Evolutionary conservation across 2,329 filamentous ascomycete genomes (phyloP).

Genomic region (Pestalotiopsis sp.): DNA sequence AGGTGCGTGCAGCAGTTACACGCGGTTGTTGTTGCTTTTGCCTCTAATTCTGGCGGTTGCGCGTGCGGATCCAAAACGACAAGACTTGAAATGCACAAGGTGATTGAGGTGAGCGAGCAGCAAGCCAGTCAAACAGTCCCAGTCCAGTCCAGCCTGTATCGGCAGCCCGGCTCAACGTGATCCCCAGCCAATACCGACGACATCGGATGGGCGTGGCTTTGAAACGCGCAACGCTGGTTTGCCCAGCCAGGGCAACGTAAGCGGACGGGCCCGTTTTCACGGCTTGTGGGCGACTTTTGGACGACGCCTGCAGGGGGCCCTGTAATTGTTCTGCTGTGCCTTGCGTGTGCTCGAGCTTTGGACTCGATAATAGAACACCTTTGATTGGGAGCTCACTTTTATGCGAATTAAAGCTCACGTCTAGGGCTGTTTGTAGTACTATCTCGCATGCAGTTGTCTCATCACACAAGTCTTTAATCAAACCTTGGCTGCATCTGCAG

Average conservation of each 20-base stretch:
- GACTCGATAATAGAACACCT: background rate
- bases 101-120: background rate
- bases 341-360: background rate
- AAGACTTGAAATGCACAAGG: background rate
- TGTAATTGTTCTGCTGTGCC: background rate
- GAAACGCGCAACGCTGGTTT: constrained; percentile 9
- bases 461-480: background rate
- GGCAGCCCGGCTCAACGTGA: constrained; percentile 5
- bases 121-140: background rate
- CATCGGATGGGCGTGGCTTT: constrained; percentile 11
- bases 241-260: constrained; percentile 11
- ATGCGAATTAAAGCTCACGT: background rate
- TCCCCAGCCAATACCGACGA: constrained; percentile 10
- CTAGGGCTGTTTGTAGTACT: background rate
- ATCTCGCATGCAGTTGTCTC: background rate
- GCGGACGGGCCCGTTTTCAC: constrained; percentile 2
- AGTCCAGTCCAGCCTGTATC: constrained; percentile 1
- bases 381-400: background rate
- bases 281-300: constrained; percentile 3
- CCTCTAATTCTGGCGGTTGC: background rate
- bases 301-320: background rate
- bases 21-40: background rate
- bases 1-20: background rate
- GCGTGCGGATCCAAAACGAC: background rate
- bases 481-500: background rate